These are phyloP conservation scores for Platismatia glauca DNA, from an alignment of 495 filamentous ascomycete genomes.

Conservation along the genomic window DNA sequence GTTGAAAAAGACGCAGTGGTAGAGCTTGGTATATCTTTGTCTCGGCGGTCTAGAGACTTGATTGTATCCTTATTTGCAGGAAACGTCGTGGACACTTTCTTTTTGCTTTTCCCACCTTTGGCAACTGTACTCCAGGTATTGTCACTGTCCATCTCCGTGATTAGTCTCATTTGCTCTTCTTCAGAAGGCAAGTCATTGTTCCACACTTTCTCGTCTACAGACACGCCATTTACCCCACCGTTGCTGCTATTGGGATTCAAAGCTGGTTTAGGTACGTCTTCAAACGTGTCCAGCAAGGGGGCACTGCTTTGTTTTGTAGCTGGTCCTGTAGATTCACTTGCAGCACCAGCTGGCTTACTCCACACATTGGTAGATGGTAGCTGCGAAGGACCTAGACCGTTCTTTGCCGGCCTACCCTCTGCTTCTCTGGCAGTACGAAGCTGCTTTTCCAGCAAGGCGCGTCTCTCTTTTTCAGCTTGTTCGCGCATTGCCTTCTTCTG, in stretches of 20 bases:
- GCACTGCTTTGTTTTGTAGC: constrained; percentile 29
- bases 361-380: constrained; percentile 54
- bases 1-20: constrained; percentile 1
- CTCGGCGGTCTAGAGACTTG: constrained; percentile 36
- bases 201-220: constrained; percentile 33
- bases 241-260: constrained; percentile 16
- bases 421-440: constrained; percentile 67
- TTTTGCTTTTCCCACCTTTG: constrained; percentile 49
- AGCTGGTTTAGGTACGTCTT: constrained; percentile 31
- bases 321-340: constrained; percentile 29
- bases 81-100: constrained; percentile 36
- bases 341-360: constrained; percentile 36
- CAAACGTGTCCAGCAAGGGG: constrained; percentile 70
- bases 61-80: neutral
- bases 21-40: constrained; percentile 24
- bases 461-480: constrained; percentile 64
- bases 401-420: constrained; percentile 65
- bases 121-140: constrained; percentile 69
- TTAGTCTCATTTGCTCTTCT: constrained; percentile 73
- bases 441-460: constrained; percentile 66
- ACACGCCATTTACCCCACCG: neutral
- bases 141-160: constrained; percentile 47
- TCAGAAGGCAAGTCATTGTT: constrained; percentile 59
- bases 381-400: constrained; percentile 54
- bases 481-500: constrained; percentile 60